These are phyloP conservation scores for Trichoderma citrinoviride DNA, from an alignment of 2,329 filamentous ascomycete genomes.

Conservation along the genomic window DNA sequence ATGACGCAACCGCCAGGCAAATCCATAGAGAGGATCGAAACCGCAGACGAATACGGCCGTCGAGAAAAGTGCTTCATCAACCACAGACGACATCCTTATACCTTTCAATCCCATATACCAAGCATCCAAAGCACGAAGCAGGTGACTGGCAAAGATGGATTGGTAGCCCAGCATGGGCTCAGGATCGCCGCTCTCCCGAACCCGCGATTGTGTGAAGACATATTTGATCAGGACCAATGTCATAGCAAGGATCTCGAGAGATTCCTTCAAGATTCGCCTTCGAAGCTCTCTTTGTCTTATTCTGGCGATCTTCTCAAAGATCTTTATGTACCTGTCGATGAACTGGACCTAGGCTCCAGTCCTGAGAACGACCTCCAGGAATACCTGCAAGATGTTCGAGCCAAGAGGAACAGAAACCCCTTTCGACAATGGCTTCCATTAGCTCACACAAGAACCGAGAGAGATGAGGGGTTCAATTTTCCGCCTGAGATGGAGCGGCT, in stretches of 20 bases:
- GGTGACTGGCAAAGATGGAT: constrained; percentile 19
- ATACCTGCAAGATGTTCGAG: constrained; percentile 25
- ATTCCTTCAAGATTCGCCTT: constrained; percentile 6
- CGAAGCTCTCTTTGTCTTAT: background rate
- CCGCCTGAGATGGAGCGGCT: constrained; percentile 26
- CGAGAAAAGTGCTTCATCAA: constrained; percentile 30
- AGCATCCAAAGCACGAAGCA: constrained; percentile 25
- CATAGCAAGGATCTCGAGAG: background rate
- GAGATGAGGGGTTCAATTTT: constrained; percentile 33
- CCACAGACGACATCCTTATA: constrained; percentile 29
- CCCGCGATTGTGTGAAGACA: background rate
- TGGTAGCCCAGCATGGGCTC: constrained; percentile 29
- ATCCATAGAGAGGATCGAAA: constrained; percentile 13
- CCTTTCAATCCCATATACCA: constrained; percentile 28
- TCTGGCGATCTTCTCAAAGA: background rate
- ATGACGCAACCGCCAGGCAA: background rate
- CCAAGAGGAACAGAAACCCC: constrained; percentile 27
- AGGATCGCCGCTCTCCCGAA: background rate
- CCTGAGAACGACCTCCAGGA: constrained; percentile 27
- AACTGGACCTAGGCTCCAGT: constrained; percentile 29
- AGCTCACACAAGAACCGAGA: constrained; percentile 24
- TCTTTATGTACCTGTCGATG: constrained; percentile 27
- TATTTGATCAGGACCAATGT: background rate
- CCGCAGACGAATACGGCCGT: constrained; percentile 31
- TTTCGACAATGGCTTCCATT: constrained; percentile 34